Percentiles rank a stretch among this genome's conserved stretches.
Conservation (phyloP, 768 basidiomycete genomes). For the Suillus subaureus region DNA sequence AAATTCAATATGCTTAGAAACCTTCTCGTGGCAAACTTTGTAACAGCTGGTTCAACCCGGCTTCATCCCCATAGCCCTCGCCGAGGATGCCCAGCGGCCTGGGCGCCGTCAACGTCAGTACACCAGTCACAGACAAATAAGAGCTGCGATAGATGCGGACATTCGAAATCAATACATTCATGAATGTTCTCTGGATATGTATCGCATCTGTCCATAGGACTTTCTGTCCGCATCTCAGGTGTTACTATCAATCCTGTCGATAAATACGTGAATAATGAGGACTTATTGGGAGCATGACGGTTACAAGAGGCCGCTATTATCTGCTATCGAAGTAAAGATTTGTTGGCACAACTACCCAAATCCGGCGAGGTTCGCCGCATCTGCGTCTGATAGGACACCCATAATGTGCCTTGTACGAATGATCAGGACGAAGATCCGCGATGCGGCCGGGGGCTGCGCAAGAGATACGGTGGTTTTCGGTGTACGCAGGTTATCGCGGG, state of each 20-base stretch:
- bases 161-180: no score
- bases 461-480: background rate
- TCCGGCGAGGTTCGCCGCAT: background rate
- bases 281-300: background rate
- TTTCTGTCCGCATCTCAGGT: no score
- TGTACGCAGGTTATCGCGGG: background rate
- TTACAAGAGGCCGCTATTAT: background rate
- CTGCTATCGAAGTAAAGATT: background rate
- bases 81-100: background rate
- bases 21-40: background rate
- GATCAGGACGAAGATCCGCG: background rate
- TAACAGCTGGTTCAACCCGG: background rate
- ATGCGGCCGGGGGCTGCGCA: background rate
- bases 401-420: background rate
- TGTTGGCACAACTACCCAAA: background rate
- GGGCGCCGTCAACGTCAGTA: no score
- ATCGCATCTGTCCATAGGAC: no score
- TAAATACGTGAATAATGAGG: background rate
- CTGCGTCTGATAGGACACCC: background rate
- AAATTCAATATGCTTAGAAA: background rate
- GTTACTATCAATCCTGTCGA: background rate
- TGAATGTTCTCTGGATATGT: no score
- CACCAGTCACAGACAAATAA: no score
- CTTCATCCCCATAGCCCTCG: background rate
- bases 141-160: no score